A percentile compares a stretch with the other conserved stretches of the same genome.
phyloP scores from a whole-genome alignment of 2,329 filamentous ascomycete genomes.

The Fusarium newnesense region DNA sequence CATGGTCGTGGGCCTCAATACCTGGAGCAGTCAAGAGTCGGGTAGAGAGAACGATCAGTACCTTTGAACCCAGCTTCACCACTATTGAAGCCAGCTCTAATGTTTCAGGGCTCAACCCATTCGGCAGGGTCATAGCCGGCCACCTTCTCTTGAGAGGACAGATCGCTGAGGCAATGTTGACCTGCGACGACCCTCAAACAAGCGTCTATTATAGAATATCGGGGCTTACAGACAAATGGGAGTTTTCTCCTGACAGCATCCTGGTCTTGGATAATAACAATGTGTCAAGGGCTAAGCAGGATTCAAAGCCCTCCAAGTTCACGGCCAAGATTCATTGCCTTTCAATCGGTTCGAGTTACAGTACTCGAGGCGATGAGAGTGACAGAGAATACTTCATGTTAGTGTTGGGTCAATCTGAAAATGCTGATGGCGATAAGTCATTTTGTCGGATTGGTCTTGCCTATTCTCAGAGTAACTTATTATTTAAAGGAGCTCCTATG shows the following conservation, averaged over 20 bases:
- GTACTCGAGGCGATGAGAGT: not conserved
- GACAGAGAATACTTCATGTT: not conserved
- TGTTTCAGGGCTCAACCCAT: not conserved
- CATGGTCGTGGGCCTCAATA: not conserved
- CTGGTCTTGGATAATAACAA: not conserved
- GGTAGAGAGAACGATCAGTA: not conserved
- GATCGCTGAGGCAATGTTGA: not conserved
- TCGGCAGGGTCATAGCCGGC: not conserved
- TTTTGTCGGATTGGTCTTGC: not conserved
- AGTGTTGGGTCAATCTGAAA: not conserved
- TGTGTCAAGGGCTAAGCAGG: not conserved
- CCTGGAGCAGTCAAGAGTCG: not conserved
- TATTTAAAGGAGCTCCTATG: not conserved
- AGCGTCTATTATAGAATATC: not conserved
- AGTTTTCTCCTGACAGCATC: not conserved
- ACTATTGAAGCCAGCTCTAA: not conserved
- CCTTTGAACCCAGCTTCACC: not conserved
- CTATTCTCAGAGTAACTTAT: not conserved
- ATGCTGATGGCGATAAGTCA: not conserved
- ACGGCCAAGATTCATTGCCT: not conserved
- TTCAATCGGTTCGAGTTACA: not conserved
- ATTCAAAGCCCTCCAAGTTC: not conserved
- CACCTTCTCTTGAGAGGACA: not conserved
- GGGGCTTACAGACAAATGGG: not conserved
- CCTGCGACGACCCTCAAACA: not conserved